Evolutionary conservation across 805 yeast genomes (phyloP).

Genomic region (Pichia nakasei): DNA sequence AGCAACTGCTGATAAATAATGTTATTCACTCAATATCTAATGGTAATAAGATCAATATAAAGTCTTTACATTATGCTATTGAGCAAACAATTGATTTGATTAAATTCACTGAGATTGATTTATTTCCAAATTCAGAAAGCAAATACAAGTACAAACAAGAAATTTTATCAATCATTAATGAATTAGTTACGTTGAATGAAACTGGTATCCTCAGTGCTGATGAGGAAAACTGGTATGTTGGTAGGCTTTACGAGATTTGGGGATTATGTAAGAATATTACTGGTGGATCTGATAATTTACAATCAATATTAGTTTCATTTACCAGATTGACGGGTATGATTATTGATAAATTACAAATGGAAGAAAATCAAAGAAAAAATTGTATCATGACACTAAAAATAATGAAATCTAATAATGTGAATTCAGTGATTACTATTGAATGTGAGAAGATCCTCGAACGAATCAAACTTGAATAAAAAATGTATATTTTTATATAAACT

Average conservation of each 20-base stretch:
- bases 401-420: slow-evolving; percentile 30
- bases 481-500: slow-evolving; percentile 25
- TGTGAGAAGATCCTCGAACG: slow-evolving; percentile 15
- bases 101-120: slow-evolving; percentile 1
- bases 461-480: slow-evolving; percentile 21
- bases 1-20: not conserved
- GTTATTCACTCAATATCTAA: slow-evolving; percentile 1
- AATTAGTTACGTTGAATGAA: slow-evolving; percentile 5
- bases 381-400: slow-evolving; percentile 29
- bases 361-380: slow-evolving; percentile 36
- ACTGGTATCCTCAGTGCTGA: not conserved
- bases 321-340: slow-evolving; percentile 20
- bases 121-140: slow-evolving; percentile 7
- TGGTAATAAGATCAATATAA: not conserved
- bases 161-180: slow-evolving; percentile 16
- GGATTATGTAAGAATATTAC: slow-evolving; percentile 12
- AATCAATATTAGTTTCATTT: slow-evolving; percentile 50
- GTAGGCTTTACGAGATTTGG: slow-evolving; percentile 1
- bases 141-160: slow-evolving; percentile 19
- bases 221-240: not conserved
- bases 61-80: not conserved
- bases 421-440: slow-evolving; percentile 40
- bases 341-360: not conserved
- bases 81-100: not conserved
- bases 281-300: slow-evolving; percentile 26